These are phyloP conservation scores for Sporisorium graminicola DNA, from an alignment of 1,284 basidiomycete genomes.

Conservation along the genomic window DNA sequence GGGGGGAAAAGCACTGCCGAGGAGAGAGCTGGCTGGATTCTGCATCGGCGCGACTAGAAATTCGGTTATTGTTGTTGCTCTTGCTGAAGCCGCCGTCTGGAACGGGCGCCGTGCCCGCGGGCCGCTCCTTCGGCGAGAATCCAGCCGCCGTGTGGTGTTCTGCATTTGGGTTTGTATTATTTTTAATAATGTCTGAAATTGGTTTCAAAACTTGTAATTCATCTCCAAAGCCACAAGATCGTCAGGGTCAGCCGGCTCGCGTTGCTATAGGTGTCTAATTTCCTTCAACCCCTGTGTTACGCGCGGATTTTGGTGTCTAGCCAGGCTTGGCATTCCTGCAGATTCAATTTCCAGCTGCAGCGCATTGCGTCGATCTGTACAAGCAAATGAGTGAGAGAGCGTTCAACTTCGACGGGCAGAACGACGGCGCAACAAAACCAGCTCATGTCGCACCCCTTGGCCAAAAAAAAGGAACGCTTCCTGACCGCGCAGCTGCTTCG, in stretches of 20 bases:
- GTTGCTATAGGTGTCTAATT: neutral
- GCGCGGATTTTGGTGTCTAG: neutral
- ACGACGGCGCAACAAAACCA: neutral
- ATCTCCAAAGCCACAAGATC: neutral
- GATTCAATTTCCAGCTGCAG: too few species aligned
- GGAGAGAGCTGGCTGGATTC: too few species aligned
- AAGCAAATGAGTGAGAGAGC: neutral
- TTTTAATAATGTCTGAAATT: too few species aligned
- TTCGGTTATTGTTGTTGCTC: neutral
- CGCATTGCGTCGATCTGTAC: neutral
- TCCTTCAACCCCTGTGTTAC: neutral
- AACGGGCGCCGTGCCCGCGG: neutral
- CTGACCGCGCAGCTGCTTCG: neutral
- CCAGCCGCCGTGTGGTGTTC: neutral
- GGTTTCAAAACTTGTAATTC: neutral
- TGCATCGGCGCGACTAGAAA: too few species aligned
- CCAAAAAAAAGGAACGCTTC: neutral
- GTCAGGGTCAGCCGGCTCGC: neutral
- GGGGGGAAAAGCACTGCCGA: neutral
- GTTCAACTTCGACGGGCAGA: neutral
- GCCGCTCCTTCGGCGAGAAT: neutral
- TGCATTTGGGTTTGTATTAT: neutral
- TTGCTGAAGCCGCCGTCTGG: neutral
- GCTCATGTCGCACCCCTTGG: neutral
- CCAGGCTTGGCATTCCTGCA: too few species aligned